A percentile compares a stretch with the other conserved stretches of the same genome.
Evolutionary conservation across 208 protist species (phyloP).

Genomic region (Leishmania arabica): DNA sequence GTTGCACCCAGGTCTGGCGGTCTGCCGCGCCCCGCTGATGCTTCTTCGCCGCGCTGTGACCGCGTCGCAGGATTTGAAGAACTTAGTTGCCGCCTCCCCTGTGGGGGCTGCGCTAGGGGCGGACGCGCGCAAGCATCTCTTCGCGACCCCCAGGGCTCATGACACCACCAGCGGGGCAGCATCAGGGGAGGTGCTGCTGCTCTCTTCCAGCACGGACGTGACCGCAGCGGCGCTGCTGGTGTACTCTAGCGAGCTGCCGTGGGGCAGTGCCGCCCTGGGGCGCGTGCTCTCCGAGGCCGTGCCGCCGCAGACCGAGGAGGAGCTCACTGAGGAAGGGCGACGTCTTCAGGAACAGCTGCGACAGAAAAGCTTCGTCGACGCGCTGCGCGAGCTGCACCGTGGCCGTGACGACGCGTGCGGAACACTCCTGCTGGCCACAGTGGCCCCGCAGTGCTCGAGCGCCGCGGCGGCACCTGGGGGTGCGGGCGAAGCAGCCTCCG

Average conservation of each 20-base stretch:
- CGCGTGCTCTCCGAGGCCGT: conserved; percentile 1
- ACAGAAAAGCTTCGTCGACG: conserved; percentile 1
- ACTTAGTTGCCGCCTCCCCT: conserved; percentile 55
- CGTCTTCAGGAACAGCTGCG: not conserved
- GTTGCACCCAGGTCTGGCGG: not conserved
- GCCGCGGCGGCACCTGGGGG: not conserved
- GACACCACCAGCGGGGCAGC: conserved; percentile 1
- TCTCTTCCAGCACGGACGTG: conserved; percentile 20
- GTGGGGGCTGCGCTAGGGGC: conserved; percentile 50
- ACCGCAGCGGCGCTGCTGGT: conserved; percentile 27
- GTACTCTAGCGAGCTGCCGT: conserved; percentile 24
- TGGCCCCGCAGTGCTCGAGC: not conserved
- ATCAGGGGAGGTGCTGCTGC: conserved; percentile 23
- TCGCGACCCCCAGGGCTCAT: conserved; percentile 19
- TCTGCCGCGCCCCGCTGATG: conserved; percentile 41
- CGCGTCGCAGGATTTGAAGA: conserved; percentile 62
- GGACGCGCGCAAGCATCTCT: conserved; percentile 69
- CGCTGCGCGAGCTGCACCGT: conserved; percentile 18
- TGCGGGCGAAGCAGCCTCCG: not conserved
- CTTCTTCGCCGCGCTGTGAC: conserved; percentile 47
- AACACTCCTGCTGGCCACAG: conserved; percentile 26
- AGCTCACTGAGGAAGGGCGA: not conserved
- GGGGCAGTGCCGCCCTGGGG: conserved; percentile 17
- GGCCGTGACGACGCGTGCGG: conserved; percentile 32
- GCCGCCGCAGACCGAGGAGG: not conserved